Conservation (phyloP, 768 basidiomycete genomes). For the Strobilomyces dryophilus region DNA sequence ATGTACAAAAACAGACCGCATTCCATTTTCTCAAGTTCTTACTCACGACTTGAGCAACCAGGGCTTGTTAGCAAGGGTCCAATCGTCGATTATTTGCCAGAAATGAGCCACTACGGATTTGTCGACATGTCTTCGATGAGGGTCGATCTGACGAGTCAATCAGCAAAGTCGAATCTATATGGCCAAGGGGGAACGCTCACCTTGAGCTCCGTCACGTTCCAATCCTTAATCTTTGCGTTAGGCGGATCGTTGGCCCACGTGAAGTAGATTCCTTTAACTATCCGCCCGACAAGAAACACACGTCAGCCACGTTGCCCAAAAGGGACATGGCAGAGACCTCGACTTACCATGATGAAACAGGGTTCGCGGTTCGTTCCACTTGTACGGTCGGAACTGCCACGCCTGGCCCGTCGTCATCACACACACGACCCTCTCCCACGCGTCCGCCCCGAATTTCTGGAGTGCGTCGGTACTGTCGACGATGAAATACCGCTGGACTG, state of each 20-base stretch:
- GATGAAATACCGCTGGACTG: conserved; percentile 58
- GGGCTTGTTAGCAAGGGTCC: conserved; percentile 69
- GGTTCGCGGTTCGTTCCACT: conserved; percentile 89
- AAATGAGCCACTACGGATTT: conserved; percentile 93
- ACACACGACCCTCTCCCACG: conserved; percentile 95
- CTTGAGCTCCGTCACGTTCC: conserved; percentile 61
- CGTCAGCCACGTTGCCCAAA: too few species aligned
- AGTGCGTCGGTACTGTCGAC: conserved; percentile 75
- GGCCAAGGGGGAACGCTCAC: conserved; percentile 33
- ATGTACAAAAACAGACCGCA: too few species aligned
- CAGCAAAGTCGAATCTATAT: too few species aligned
- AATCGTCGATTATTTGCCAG: conserved; percentile 85
- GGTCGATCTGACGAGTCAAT: conserved; percentile 61
- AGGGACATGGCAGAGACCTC: background rate
- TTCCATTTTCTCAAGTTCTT: too few species aligned
- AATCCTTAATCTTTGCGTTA: conserved; percentile 69
- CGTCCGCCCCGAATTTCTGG: conserved; percentile 85
- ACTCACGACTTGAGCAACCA: conserved; percentile 49
- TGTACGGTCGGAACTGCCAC: conserved; percentile 98
- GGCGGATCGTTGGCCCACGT: conserved; percentile 90
- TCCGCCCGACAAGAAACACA: background rate
- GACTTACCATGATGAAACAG: conserved; percentile 85
- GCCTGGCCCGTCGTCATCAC: conserved; percentile 98
- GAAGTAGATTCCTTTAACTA: conserved; percentile 93
- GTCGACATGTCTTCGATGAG: conserved; percentile 84